Evolutionary conservation across 225 moss, liverwort and hornwort species (phyloP).

Genomic region (Pseudisothecium myosuroides): DNA sequence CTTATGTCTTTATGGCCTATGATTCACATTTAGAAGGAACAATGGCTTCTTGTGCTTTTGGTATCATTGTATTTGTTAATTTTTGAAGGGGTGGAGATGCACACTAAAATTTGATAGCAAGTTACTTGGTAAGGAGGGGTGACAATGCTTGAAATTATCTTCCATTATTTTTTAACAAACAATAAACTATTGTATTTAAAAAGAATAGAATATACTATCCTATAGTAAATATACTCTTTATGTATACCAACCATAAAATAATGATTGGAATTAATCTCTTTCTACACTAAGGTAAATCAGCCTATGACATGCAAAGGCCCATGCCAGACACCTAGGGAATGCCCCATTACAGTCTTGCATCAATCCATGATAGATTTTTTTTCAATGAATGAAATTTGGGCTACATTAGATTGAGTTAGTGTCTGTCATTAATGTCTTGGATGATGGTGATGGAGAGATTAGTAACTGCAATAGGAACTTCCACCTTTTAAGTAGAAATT

Average conservation of each 20-base stretch:
- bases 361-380: rapidly evolving
- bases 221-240: rapidly evolving
- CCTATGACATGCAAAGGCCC: not conserved
- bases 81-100: rapidly evolving
- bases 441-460: not conserved
- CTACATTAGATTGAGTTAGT: not conserved
- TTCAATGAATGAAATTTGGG: not conserved
- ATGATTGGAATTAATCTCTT: not conserved
- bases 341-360: not conserved
- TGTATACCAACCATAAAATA: rapidly evolving
- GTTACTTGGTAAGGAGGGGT: not conserved
- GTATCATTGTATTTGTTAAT: not conserved
- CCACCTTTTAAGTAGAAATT: not conserved
- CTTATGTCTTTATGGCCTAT: rapidly evolving
- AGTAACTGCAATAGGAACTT: rapidly evolving
- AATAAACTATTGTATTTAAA: not conserved
- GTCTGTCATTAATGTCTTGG: not conserved
- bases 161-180: not conserved
- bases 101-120: not conserved
- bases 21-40: not conserved
- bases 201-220: not conserved
- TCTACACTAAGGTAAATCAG: not conserved
- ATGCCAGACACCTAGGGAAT: rapidly evolving
- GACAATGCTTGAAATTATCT: not conserved
- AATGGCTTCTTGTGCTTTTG: not conserved